Conservation (phyloP, 176 grass and related monocot genomes). For the Chloris gayana region DNA sequence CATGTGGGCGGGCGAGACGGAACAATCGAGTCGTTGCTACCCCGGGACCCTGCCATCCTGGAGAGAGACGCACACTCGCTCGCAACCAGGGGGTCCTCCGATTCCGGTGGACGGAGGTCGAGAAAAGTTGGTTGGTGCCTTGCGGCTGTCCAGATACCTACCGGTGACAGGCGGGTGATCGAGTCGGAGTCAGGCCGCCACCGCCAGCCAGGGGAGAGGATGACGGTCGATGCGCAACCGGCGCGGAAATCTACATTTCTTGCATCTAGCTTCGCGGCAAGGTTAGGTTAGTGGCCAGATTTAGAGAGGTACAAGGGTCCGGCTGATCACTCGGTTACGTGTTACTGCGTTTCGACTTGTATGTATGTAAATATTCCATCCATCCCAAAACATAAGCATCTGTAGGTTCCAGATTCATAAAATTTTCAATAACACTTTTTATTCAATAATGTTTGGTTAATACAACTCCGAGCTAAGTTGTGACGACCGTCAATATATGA, state of each 20-base stretch:
- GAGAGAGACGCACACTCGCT: constrained; percentile 27
- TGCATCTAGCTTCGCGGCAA: background rate
- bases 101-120: background rate
- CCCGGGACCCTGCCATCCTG: constrained; percentile 22
- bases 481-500: no score
- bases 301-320: background rate
- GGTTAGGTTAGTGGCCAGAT: background rate
- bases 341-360: background rate
- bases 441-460: no score
- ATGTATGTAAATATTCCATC: no score
- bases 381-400: no score
- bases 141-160: constrained; percentile 12
- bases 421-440: no score
- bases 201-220: constrained; percentile 15
- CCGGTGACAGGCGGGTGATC: background rate
- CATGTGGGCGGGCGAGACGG: constrained; percentile 20
- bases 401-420: no score
- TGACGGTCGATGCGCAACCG: background rate
- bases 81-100: background rate
- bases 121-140: background rate
- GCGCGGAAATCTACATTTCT: background rate
- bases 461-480: no score
- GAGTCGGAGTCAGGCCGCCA: background rate
- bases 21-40: constrained; percentile 1
- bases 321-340: background rate